Conservation (phyloP, 2,329 filamentous ascomycete species). For the Monosporascus ibericus region DNA sequence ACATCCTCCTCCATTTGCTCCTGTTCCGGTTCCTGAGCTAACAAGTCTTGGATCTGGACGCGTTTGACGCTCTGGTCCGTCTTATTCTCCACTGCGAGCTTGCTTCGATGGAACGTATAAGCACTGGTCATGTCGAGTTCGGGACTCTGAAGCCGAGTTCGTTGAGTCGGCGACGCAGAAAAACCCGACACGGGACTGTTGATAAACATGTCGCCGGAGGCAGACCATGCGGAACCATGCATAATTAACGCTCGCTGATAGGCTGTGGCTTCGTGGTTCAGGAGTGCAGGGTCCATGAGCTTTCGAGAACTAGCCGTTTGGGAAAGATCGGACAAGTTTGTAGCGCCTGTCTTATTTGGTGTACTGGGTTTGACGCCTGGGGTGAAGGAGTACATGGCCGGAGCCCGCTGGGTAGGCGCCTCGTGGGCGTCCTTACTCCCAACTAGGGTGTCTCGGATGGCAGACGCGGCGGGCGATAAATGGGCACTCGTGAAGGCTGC, state of each 20-base stretch:
- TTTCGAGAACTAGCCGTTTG: background rate
- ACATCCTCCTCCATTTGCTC: background rate
- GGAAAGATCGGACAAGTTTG: background rate
- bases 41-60: slow-evolving; percentile 21
- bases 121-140: slow-evolving; percentile 28
- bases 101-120: slow-evolving; percentile 24
- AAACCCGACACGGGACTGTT: slow-evolving; percentile 15
- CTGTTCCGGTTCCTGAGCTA: slow-evolving; percentile 18
- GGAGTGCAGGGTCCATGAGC: background rate
- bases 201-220: slow-evolving; percentile 28
- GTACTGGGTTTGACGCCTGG: background rate
- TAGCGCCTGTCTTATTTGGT: background rate
- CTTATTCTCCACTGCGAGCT: slow-evolving; percentile 12
- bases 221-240: slow-evolving; percentile 14
- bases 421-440: background rate
- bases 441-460: slow-evolving; percentile 11
- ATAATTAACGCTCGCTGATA: background rate
- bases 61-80: slow-evolving; percentile 10
- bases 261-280: slow-evolving; percentile 1
- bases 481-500: slow-evolving; percentile 12
- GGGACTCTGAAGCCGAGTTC: slow-evolving; percentile 8
- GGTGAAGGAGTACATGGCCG: background rate
- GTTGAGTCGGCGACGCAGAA: slow-evolving; percentile 1
- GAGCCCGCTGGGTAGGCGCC: background rate
- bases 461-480: slow-evolving; percentile 6